phyloP scores from a whole-genome alignment of 1,284 basidiomycete species.

The Austroboletus niveus region DNA sequence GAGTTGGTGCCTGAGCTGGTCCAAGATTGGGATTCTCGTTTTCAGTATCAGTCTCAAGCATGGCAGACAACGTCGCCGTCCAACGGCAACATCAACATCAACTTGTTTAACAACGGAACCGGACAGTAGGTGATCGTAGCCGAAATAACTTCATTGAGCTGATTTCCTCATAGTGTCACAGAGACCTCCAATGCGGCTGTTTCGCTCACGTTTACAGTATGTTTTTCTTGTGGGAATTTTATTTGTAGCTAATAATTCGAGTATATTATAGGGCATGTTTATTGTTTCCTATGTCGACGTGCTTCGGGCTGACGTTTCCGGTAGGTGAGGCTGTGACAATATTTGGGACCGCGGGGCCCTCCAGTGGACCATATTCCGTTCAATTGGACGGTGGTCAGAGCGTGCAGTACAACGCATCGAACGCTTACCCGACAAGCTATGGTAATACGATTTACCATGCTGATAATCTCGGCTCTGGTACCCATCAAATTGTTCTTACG shows the following conservation, averaged over 20 bases:
- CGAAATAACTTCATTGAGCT: background rate
- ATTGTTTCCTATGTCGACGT: background rate
- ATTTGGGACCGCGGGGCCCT: conserved; percentile 25
- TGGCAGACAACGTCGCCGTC: conserved; percentile 19
- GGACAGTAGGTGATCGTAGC: conserved; percentile 29
- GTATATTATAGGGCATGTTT: conserved; percentile 16
- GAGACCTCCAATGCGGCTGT: conserved; percentile 19
- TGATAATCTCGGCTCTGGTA: conserved; percentile 27
- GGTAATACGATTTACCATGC: conserved; percentile 28
- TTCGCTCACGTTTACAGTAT: conserved; percentile 31
- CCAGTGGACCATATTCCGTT: conserved; percentile 22
- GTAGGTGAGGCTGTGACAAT: conserved; percentile 28
- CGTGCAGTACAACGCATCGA: conserved; percentile 22
- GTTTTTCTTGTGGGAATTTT: conserved; percentile 1
- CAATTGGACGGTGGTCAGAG: conserved; percentile 18
- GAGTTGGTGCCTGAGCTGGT: conserved; percentile 19
- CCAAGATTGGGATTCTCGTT: conserved; percentile 22
- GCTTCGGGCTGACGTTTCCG: background rate
- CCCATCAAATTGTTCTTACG: conserved; percentile 20
- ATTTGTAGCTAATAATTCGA: background rate
- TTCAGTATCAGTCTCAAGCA: conserved; percentile 19
- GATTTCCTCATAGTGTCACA: conserved; percentile 23
- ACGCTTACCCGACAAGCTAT: conserved; percentile 16
- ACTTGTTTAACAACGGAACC: conserved; percentile 25
- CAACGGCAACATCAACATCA: conserved; percentile 11